Evolutionary conservation across 2,329 filamentous ascomycete genomes (phyloP).

Genomic region (Fusarium euwallaceae): DNA sequence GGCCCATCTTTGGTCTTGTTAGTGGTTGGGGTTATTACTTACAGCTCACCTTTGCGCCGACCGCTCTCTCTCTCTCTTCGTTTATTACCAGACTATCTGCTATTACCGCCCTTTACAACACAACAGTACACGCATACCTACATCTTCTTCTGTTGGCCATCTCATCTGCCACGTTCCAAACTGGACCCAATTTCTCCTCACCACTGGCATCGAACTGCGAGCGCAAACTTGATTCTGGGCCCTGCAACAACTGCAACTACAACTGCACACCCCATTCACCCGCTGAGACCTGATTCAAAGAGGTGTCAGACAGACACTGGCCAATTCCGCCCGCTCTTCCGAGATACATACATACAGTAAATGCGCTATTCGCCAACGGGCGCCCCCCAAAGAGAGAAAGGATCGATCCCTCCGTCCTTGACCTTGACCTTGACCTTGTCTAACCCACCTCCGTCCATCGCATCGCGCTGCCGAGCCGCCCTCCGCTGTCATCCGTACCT

Average conservation of each 20-base stretch:
- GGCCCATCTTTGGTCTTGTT: not conserved
- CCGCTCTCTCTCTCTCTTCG: not conserved
- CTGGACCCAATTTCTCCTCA: conserved; percentile 17
- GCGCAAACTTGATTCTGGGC: not conserved
- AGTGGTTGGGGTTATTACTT: conserved; percentile 17
- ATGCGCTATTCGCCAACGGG: conserved; percentile 5
- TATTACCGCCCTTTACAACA: not conserved
- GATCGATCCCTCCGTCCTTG: not conserved
- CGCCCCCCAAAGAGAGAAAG: not conserved
- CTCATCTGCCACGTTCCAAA: conserved; percentile 25
- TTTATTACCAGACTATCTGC: not conserved
- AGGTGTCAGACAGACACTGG: conserved; percentile 27
- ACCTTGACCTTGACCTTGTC: not conserved
- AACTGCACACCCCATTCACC: not conserved
- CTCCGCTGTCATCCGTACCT: conserved; percentile 23
- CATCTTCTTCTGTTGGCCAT: not conserved
- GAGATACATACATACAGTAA: not conserved
- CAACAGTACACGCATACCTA: not conserved
- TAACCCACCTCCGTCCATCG: not conserved
- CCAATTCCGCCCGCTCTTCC: conserved; percentile 20
- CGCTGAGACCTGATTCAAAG: conserved; percentile 28
- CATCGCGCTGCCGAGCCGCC: conserved; percentile 21
- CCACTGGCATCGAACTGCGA: conserved; percentile 24
- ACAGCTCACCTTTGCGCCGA: conserved; percentile 36
- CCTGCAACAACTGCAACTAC: not conserved